phyloP scores from a whole-genome alignment of 2,329 filamentous ascomycete genomes.

The Dothistroma septosporum region DNA sequence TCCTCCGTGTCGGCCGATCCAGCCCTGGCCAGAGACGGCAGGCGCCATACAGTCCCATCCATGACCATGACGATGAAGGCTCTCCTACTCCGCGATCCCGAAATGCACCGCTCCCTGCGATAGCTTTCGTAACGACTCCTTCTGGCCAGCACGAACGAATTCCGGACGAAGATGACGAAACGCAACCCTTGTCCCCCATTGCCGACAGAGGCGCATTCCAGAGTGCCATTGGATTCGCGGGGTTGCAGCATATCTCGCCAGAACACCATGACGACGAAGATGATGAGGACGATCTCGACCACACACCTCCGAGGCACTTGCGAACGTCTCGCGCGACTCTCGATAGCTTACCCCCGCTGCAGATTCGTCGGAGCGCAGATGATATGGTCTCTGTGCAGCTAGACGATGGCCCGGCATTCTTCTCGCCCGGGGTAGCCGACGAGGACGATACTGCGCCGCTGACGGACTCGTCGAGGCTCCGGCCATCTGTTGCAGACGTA shows the following conservation, averaged over 20 bases:
- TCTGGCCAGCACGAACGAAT: slow-evolving; percentile 31
- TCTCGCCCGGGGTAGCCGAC: slow-evolving; percentile 41
- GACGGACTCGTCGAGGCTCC: slow-evolving; percentile 54
- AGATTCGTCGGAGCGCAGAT: slow-evolving; percentile 26
- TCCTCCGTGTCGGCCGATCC: slow-evolving; percentile 37
- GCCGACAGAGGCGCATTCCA: slow-evolving; percentile 47
- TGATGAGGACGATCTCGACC: slow-evolving; percentile 19
- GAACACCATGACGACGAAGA: slow-evolving; percentile 22
- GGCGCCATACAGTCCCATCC: slow-evolving; percentile 48
- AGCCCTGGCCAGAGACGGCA: slow-evolving; percentile 8
- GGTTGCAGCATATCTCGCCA: slow-evolving; percentile 35
- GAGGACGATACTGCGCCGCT: slow-evolving; percentile 58
- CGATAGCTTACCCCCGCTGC: slow-evolving; percentile 30
- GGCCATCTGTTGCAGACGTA: slow-evolving; percentile 52
- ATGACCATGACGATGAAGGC: slow-evolving; percentile 33
- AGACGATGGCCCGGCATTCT: slow-evolving; percentile 52
- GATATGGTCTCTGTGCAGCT: slow-evolving; percentile 46
- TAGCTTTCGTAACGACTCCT: slow-evolving; percentile 38
- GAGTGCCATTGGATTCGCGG: slow-evolving; percentile 47
- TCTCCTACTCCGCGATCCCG: slow-evolving; percentile 47
- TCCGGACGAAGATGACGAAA: slow-evolving; percentile 36
- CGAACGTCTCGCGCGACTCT: slow-evolving; percentile 16
- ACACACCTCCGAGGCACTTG: slow-evolving; percentile 5
- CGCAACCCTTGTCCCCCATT: slow-evolving; percentile 40
- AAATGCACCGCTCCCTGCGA: slow-evolving; percentile 19